Percentiles rank a stretch among this genome's conserved stretches.
Conservation (phyloP, 164 flowering plant genomes). For the Dillenia turbinata region DNA sequence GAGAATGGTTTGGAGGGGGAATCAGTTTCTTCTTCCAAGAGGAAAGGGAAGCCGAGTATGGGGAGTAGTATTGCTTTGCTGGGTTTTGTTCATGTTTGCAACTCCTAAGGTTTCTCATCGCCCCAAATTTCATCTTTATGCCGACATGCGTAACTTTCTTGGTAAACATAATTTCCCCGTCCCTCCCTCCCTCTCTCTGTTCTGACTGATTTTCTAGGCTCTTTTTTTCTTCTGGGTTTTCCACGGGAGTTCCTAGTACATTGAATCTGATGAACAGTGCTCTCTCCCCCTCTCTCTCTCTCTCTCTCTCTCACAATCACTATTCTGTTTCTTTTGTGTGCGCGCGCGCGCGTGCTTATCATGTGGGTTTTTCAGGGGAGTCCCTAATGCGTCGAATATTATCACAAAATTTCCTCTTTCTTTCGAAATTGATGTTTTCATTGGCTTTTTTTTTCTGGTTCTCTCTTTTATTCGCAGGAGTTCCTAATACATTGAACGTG, state of each 20-base stretch:
- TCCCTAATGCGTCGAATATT: constrained; percentile 30
- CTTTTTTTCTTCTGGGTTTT: constrained; percentile 1
- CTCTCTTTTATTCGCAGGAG: constrained; percentile 17
- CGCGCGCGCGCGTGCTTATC: no score
- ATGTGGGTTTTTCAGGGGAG: constrained; percentile 18
- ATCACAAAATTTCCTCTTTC: background rate
- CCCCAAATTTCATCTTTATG: constrained; percentile 31
- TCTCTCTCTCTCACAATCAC: no score
- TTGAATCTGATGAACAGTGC: constrained; percentile 19
- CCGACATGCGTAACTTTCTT: constrained; percentile 55
- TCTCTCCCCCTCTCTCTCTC: no score
- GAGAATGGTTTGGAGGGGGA: background rate
- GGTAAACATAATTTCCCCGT: constrained; percentile 18
- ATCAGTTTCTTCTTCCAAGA: constrained; percentile 14
- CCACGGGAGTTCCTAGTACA: constrained; percentile 31
- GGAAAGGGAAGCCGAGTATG: constrained; percentile 25
- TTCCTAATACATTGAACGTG: constrained; percentile 32
- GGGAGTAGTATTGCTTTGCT: constrained; percentile 28
- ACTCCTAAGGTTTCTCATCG: constrained; percentile 47
- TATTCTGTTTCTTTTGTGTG: no score
- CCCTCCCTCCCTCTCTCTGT: background rate
- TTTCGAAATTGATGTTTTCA: background rate
- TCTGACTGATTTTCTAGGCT: background rate
- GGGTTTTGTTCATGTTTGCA: constrained; percentile 30
- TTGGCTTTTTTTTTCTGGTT: background rate